Percentiles rank a stretch among this genome's conserved stretches.
These are phyloP conservation scores for Eucalyptus sp. DNA, from an alignment of 345 rosid species.

Conservation along the genomic window DNA sequence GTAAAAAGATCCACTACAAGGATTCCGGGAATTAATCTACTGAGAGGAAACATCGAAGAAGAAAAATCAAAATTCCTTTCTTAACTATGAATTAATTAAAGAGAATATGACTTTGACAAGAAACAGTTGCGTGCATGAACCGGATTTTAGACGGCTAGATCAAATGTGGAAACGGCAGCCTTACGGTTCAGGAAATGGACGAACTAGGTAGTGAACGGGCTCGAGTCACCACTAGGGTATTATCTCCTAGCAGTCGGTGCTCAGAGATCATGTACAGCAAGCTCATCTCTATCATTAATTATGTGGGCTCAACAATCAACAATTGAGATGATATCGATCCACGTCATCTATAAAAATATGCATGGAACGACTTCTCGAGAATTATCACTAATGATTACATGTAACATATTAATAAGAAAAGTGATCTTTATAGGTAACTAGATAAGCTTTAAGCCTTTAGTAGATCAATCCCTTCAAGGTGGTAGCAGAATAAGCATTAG, in stretches of 20 bases:
- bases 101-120: background rate
- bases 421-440: background rate
- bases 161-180: background rate
- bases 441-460: background rate
- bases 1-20: background rate
- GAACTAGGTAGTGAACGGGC: background rate
- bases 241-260: no score
- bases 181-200: background rate
- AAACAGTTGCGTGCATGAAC: background rate
- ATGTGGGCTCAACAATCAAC: background rate
- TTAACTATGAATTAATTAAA: background rate
- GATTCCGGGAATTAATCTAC: background rate
- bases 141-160: background rate
- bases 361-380: background rate
- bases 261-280: background rate
- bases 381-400: background rate
- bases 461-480: background rate
- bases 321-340: background rate
- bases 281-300: background rate
- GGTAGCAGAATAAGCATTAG: background rate
- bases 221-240: background rate
- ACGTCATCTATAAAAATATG: accelerated
- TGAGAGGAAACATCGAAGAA: background rate
- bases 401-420: background rate
- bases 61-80: background rate